These are phyloP conservation scores for Picochlorum sp. DNA, from an alignment of 139 green algal species.

Conservation along the genomic window DNA sequence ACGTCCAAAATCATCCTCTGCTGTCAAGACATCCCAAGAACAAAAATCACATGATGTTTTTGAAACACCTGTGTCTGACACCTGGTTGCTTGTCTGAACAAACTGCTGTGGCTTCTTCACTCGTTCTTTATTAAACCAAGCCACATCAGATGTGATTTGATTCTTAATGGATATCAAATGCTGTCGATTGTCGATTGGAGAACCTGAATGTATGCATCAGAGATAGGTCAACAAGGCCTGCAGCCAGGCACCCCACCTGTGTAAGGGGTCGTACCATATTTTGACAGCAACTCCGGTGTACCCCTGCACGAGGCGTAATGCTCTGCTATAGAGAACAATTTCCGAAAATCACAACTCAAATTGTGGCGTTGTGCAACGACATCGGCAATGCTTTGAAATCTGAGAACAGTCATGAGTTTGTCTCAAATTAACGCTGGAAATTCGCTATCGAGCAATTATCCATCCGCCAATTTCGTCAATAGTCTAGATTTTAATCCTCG, in stretches of 20 bases:
- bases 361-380: not conserved
- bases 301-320: not conserved
- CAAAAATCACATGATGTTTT: slow-evolving; percentile 68
- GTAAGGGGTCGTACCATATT: not conserved
- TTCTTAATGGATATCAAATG: slow-evolving; percentile 56
- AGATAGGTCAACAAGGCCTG: not conserved
- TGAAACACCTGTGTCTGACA: not conserved
- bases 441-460: too few species aligned
- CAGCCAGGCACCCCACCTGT: not conserved
- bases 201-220: slow-evolving; percentile 11
- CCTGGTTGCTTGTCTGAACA: not conserved
- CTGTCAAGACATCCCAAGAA: slow-evolving; percentile 48
- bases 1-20: slow-evolving; percentile 47
- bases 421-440: too few species aligned
- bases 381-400: slow-evolving; percentile 5
- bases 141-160: slow-evolving; percentile 23
- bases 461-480: too few species aligned
- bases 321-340: not conserved
- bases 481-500: not conserved
- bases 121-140: slow-evolving; percentile 63
- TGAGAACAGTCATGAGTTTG: not conserved
- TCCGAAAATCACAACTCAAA: not conserved
- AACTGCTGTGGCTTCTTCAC: slow-evolving; percentile 65
- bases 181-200: slow-evolving; percentile 51
- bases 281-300: not conserved